Evolutionary conservation across 768 basidiomycete genomes (phyloP), one percentile per base, ranked within the genome.

Genomic region (Cubamyces lactineus): DNA sequence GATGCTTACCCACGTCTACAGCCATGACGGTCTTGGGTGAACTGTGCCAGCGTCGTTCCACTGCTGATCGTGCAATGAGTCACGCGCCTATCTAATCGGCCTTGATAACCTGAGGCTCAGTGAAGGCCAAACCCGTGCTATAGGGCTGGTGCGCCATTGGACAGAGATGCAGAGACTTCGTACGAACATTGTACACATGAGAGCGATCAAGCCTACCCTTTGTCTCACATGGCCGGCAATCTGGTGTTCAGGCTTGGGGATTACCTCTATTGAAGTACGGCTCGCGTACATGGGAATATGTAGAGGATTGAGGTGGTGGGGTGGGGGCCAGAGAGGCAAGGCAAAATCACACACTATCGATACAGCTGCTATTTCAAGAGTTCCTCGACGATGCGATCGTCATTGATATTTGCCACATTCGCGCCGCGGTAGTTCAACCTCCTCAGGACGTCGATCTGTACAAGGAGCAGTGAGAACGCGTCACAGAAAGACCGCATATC

Each of bases 311-410:
- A 48, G 41, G 46, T 8, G 43, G 57, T 28, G 9, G 34, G 3
- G 48, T 46, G 30, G 45, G 58, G 39, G 28, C 26, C n/a, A 12
- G 45, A 28, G 15, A 58, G 28, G 3, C 50, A 38, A 26, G 3
- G 43, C 38, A 19, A 38, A 23, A 39, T 51, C 51, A 55, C 41
- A 43, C 49, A 60, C 53, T 64, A 57, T 42, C 50, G 46, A 50
- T 55, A 66, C 51, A 64, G n/a, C 12, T 19, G 47, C 78, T 66
- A 83, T 70, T 89, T 91, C 76, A 96, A 78, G 64, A 95, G 79
- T 76, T 94, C 92, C 75, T 95, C 91, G 24, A 96, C 88, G 43
- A 95, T 80, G 72, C 87, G 84, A 70, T 95, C 93, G 69, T 94
- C 92, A 43, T 84, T 75, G 73, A 93, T 90, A 74, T 89, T 87